Conservation (phyloP, 1,284 basidiomycete genomes). For the Gomphus sp. region DNA sequence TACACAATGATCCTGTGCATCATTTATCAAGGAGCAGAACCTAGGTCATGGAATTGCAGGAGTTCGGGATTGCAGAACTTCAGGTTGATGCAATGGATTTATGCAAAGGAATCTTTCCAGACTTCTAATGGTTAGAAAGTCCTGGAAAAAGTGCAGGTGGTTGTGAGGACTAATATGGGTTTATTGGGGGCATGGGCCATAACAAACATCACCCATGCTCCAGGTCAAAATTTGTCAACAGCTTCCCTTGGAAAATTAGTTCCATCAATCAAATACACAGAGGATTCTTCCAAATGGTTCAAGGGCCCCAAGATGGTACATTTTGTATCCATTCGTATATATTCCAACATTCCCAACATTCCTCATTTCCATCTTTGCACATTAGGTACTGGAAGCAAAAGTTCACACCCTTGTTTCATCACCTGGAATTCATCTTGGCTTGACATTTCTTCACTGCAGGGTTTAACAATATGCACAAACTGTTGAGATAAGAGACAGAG, state of each 20-base stretch:
- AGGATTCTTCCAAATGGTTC: slow-evolving; percentile 19
- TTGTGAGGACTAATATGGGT: too few relatives aligned
- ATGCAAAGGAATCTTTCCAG: too few relatives aligned
- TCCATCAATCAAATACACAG: slow-evolving; percentile 20
- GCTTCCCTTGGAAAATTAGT: slow-evolving; percentile 39
- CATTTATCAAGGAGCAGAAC: too few relatives aligned
- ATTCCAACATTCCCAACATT: too few relatives aligned
- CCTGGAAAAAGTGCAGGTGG: too few relatives aligned
- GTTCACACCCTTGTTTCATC: not conserved
- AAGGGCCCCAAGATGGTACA: slow-evolving; percentile 18
- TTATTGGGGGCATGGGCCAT: too few relatives aligned
- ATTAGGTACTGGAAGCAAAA: slow-evolving; percentile 7
- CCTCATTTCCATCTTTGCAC: not conserved
- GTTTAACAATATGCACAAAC: slow-evolving; percentile 9
- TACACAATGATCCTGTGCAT: too few relatives aligned
- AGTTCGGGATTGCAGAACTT: too few relatives aligned
- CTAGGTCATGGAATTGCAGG: too few relatives aligned
- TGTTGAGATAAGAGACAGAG: too few relatives aligned
- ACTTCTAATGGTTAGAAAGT: too few relatives aligned
- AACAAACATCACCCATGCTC: slow-evolving; percentile 45
- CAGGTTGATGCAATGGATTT: too few relatives aligned
- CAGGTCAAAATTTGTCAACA: slow-evolving; percentile 27
- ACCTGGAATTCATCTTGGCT: not conserved
- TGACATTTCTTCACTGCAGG: not conserved
- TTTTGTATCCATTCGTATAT: not conserved